Conservation (phyloP, 2,329 filamentous ascomycete genomes). For the Ascomycota sp. region DNA sequence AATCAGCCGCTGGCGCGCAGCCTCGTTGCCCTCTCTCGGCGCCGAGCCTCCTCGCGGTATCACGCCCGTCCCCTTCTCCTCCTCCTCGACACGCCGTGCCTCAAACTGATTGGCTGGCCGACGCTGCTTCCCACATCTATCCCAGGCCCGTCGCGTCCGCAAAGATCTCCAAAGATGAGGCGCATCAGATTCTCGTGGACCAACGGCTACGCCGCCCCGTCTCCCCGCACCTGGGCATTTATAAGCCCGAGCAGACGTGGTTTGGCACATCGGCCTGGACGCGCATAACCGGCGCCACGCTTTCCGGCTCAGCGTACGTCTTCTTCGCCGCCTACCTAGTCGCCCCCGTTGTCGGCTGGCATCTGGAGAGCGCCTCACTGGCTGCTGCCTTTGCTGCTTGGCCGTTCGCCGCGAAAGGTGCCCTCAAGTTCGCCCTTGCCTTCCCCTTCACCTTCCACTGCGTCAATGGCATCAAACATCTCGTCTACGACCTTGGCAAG, state of each 20-base stretch:
- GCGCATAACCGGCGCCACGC: constrained; percentile 58
- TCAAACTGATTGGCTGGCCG: background rate
- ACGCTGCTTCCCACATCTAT: background rate
- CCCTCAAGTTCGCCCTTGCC: constrained; percentile 29
- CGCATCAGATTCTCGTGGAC: constrained; percentile 44
- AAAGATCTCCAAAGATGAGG: constrained; percentile 30
- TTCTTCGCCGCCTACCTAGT: constrained; percentile 64
- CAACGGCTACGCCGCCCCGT: constrained; percentile 69
- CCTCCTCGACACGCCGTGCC: background rate
- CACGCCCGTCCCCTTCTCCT: background rate
- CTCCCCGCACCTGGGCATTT: constrained; percentile 67
- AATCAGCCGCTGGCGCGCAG: too few species aligned
- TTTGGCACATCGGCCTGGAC: constrained; percentile 49
- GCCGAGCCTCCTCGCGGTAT: background rate
- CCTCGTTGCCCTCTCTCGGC: too few species aligned
- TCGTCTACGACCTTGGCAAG: constrained; percentile 27
- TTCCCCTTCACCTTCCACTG: constrained; percentile 39
- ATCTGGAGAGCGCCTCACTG: constrained; percentile 35
- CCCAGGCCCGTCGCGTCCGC: constrained; percentile 31
- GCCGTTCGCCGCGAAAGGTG: constrained; percentile 35
- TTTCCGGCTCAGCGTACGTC: constrained; percentile 55
- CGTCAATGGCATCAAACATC: constrained; percentile 31
- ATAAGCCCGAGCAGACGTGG: constrained; percentile 72
- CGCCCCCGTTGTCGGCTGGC: constrained; percentile 47
- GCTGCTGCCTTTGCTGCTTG: constrained; percentile 37